These are phyloP conservation scores for Colletotrichum sp. DNA, from an alignment of 2,329 filamentous ascomycete species.

Conservation along the genomic window DNA sequence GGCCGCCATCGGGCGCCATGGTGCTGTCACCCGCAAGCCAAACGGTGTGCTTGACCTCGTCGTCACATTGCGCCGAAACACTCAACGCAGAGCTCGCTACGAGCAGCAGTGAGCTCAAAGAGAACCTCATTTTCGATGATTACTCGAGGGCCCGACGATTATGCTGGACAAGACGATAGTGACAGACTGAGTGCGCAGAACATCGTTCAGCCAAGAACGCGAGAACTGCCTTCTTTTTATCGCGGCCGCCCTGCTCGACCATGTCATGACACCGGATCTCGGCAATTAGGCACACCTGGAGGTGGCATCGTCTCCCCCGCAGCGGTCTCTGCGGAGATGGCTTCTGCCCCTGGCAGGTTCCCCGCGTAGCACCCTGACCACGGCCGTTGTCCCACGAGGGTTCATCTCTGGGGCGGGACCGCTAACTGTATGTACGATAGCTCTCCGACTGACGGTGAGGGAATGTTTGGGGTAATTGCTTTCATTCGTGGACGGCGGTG, in stretches of 20 bases:
- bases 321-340: background rate
- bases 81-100: background rate
- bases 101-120: background rate
- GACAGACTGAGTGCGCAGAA: background rate
- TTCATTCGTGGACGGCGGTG: conserved; percentile 1
- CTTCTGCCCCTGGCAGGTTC: background rate
- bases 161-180: background rate
- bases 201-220: accelerated
- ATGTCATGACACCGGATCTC: conserved; percentile 1
- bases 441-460: background rate
- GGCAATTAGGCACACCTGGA: background rate
- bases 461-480: background rate
- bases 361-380: background rate
- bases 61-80: background rate
- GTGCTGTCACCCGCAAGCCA: conserved; percentile 67
- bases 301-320: background rate
- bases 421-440: background rate
- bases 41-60: conserved; percentile 37
- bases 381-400: background rate
- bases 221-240: background rate
- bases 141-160: background rate
- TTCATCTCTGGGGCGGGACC: background rate
- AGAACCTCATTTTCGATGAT: background rate
- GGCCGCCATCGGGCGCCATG: conserved; percentile 52
- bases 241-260: background rate